These are phyloP conservation scores for Henningerozyma blattae DNA, from an alignment of 805 yeast genomes.

Conservation along the genomic window DNA sequence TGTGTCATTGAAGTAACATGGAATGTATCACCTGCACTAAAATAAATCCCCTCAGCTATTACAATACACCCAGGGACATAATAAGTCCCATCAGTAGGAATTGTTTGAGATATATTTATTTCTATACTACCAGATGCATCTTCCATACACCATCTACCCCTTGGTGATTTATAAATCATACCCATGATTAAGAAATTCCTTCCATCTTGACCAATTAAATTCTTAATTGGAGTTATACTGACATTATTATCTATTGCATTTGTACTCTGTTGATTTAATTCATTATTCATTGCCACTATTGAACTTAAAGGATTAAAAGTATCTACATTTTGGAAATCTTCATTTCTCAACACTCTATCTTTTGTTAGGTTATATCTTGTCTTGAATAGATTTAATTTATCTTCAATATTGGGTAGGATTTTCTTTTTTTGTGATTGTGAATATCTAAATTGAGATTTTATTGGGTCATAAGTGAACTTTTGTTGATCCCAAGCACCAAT, in stretches of 20 bases:
- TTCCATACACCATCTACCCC: conserved; percentile 65
- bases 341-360: conserved; percentile 69
- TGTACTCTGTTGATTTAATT: conserved; percentile 4
- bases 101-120: conserved; percentile 50
- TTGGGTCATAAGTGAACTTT: conserved; percentile 45
- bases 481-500: conserved; percentile 59
- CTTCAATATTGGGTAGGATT: conserved; percentile 23
- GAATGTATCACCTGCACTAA: conserved; percentile 53
- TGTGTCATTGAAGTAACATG: conserved; percentile 69
- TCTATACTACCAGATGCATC: conserved; percentile 70
- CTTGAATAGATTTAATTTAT: conserved; percentile 32
- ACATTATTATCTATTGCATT: conserved; percentile 8
- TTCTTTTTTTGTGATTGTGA: conserved; percentile 23
- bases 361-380: conserved; percentile 49
- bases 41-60: conserved; percentile 76
- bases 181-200: conserved; percentile 70
- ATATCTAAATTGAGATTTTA: conserved; percentile 49
- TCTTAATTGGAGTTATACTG: conserved; percentile 62
- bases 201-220: conserved; percentile 77
- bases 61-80: conserved; percentile 67
- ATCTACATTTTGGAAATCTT: conserved; percentile 42
- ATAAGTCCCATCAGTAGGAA: conserved; percentile 52
- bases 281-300: conserved; percentile 14
- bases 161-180: conserved; percentile 45
- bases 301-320: conserved; percentile 26